Evolutionary conservation across 2,329 filamentous ascomycete genomes (phyloP).

Genomic region (Furcasterigmium furcatum): DNA sequence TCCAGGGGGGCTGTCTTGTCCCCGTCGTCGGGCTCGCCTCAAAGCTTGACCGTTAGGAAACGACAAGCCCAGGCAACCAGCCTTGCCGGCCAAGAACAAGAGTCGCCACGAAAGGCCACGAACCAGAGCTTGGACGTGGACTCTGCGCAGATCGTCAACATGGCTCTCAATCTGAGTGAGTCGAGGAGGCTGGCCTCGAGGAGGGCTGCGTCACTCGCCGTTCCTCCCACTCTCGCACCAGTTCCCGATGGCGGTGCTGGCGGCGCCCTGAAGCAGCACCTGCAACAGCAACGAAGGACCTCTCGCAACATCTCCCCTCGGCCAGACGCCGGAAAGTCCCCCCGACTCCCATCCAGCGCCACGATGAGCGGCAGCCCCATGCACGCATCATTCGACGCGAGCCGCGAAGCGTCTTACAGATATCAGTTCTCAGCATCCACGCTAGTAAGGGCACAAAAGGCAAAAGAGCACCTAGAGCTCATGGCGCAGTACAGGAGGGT

Average conservation of each 20-base stretch:
- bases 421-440: constrained; percentile 78
- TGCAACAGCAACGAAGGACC: constrained; percentile 66
- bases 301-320: constrained; percentile 61
- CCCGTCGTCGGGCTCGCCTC: constrained; percentile 3
- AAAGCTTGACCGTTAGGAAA: constrained; percentile 9
- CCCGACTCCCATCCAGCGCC: constrained; percentile 36
- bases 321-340: constrained; percentile 37
- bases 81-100: constrained; percentile 9
- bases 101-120: constrained; percentile 13
- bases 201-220: constrained; percentile 50
- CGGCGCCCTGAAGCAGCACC: constrained; percentile 62
- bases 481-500: constrained; percentile 80
- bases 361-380: constrained; percentile 38
- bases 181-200: constrained; percentile 64
- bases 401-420: constrained; percentile 43
- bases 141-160: constrained; percentile 85
- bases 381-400: constrained; percentile 42
- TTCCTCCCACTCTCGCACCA: constrained; percentile 48
- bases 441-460: constrained; percentile 76
- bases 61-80: constrained; percentile 14
- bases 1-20: constrained; percentile 5
- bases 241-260: constrained; percentile 47
- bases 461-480: constrained; percentile 80
- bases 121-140: constrained; percentile 59
- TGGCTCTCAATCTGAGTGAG: constrained; percentile 87